These are phyloP conservation scores for Musa itinerans DNA, from an alignment of 176 grass and related monocot species.

Conservation along the genomic window DNA sequence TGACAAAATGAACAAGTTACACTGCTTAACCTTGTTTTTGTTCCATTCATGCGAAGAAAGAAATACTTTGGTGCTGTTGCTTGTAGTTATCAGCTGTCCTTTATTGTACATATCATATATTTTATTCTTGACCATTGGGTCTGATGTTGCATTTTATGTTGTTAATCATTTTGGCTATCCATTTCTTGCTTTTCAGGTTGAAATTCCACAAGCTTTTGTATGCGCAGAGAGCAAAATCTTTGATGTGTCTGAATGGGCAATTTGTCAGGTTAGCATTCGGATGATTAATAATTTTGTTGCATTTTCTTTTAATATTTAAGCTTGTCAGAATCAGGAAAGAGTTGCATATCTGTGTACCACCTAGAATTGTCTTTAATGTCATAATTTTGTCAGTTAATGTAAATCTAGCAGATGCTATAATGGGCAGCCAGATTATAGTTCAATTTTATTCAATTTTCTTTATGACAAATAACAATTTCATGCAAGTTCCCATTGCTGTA, in stretches of 20 bases:
- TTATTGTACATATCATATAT: no score
- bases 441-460: no score
- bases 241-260: conserved; percentile 99
- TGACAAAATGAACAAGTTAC: background rate
- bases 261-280: conserved; percentile 59
- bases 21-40: background rate
- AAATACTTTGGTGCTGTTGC: background rate
- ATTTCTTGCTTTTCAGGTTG: conserved; percentile 33
- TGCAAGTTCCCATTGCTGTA: no score
- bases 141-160: background rate
- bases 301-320: background rate
- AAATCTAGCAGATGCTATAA: no score
- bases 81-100: background rate
- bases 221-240: conserved; percentile 99
- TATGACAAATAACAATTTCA: no score
- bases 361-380: background rate
- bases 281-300: background rate
- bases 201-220: conserved; percentile 96
- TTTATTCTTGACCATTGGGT: no score
- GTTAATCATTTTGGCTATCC: background rate
- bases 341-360: background rate
- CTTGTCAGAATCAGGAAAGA: no score
- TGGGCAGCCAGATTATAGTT: no score
- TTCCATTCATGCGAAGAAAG: background rate
- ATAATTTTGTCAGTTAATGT: background rate